These are phyloP conservation scores for Lentinula boryana DNA, from an alignment of 768 basidiomycete species.

Conservation along the genomic window DNA sequence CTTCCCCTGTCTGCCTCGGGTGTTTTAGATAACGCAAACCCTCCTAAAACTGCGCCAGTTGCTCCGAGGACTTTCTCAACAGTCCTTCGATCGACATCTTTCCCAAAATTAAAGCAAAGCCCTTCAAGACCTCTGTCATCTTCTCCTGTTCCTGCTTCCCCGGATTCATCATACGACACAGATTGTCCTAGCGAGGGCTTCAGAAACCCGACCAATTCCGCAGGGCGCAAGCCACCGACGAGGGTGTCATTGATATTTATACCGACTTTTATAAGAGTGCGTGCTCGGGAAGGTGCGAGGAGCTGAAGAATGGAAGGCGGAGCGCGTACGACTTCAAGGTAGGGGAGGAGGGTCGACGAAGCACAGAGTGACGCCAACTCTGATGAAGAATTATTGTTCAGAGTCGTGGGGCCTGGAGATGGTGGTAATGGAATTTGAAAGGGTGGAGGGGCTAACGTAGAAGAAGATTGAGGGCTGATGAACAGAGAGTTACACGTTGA, in stretches of 20 bases:
- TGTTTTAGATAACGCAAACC: slow-evolving; percentile 10
- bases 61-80: slow-evolving; percentile 42
- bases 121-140: slow-evolving; percentile 18
- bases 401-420: not conserved
- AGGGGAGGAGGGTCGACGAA: slow-evolving; percentile 33
- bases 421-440: slow-evolving; percentile 4
- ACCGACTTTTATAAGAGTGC: slow-evolving; percentile 22
- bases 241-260: slow-evolving; percentile 39
- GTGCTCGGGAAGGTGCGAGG: slow-evolving; percentile 7
- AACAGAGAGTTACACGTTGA: not conserved
- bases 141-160: not conserved
- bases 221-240: slow-evolving; percentile 39
- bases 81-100: slow-evolving; percentile 35
- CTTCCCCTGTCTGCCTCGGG: not conserved
- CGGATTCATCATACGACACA: not conserved
- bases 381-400: slow-evolving; percentile 3
- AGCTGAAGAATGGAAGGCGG: slow-evolving; percentile 21
- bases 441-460: not conserved
- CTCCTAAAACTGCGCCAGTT: slow-evolving; percentile 28
- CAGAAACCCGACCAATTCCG: slow-evolving; percentile 25
- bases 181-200: not conserved
- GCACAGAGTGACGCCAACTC: slow-evolving; percentile 15
- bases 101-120: slow-evolving; percentile 30
- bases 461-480: not conserved
- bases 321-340: slow-evolving; percentile 29